Base-by-base conservation (phyloP, 2,329 filamentous ascomycete genomes). In the Calonectria pauciramosa region DNA sequence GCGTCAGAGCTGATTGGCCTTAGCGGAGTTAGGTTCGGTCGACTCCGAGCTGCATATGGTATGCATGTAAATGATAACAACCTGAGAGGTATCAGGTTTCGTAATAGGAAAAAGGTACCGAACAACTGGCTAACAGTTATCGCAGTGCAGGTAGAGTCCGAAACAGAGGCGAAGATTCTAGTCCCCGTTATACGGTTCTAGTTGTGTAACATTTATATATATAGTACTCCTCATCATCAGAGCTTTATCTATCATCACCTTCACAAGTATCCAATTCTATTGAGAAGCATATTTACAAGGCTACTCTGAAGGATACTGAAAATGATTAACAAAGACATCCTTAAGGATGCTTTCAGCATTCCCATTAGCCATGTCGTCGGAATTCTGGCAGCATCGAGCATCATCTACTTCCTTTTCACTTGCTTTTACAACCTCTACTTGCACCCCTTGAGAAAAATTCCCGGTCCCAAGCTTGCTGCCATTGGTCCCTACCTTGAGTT, bases 381-480 rank as follows among this genome's bases (percentile, higher is more conserved):
- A n/a, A 54, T 54, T 54, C 28, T 54, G 28, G 51, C 51, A 54
- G 51, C 51, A 32, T 54, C 51, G 28, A 54, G 51, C 51, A 54
- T 54, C 51, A 32, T 54, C 51, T 54, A 54, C 51, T 54, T 54
- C 51, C 51, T 54, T 30, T 54, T 6, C 32, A 54, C 51, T 54
- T 54, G 28, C 51, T 54, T 54, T 54, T 54, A 54, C 51, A 54
- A 54, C 51, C 51, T 54, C 51, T 54, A 54, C 51, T 54, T 54
- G 51, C 51, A 54, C 51, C 51, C 51, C 51, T 32, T 54, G 28
- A 54, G 51, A n/a, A 54, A 54, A 54, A 54, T 54, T 28, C 51
- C 51, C 28, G 51, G 51, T 54, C 51, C 51, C 51, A 54, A 54
- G 51, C 51, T 54, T 54, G 51, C 51, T 54, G 51, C 51, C 51